Percentiles rank a stretch among this genome's conserved stretches.
These are phyloP conservation scores for Neofusicoccum parvum DNA, from an alignment of 2,329 filamentous ascomycete species.

Conservation along the genomic window DNA sequence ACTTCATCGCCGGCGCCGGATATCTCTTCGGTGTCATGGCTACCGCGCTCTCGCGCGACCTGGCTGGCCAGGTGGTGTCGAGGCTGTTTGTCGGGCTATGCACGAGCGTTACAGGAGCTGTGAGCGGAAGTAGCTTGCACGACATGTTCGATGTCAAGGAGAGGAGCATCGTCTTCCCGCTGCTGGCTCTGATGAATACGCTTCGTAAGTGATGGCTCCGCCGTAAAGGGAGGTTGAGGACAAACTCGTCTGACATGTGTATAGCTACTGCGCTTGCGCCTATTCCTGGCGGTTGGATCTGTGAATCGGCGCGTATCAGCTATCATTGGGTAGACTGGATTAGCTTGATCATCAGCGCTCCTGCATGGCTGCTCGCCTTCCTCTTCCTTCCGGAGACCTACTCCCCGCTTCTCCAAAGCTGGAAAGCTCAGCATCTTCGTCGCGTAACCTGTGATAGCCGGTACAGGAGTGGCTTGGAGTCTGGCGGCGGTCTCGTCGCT, in stretches of 20 bases:
- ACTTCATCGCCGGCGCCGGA: neutral
- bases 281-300: conserved; percentile 26
- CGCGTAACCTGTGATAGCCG: conserved; percentile 36
- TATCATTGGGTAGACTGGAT: conserved; percentile 48
- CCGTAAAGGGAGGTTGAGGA: too few relatives aligned
- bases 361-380: conserved; percentile 6
- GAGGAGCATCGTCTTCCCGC: conserved; percentile 27
- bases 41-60: neutral
- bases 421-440: conserved; percentile 34
- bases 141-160: conserved; percentile 30
- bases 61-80: conserved; percentile 29
- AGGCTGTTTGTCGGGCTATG: conserved; percentile 31
- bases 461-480: conserved; percentile 39
- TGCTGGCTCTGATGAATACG: conserved; percentile 25
- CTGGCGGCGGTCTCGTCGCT: neutral
- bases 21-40: conserved; percentile 7
- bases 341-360: conserved; percentile 5
- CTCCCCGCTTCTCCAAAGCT: conserved; percentile 39
- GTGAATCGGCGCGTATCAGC: conserved; percentile 18
- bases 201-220: conserved; percentile 10
- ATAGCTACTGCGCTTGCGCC: conserved; percentile 26
- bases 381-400: conserved; percentile 55
- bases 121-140: conserved; percentile 29
- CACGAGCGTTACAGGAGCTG: conserved; percentile 27
- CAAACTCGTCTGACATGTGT: neutral